Base-by-base conservation (phyloP, 345 rosid genomes). In the Raphanus sativus region DNA sequence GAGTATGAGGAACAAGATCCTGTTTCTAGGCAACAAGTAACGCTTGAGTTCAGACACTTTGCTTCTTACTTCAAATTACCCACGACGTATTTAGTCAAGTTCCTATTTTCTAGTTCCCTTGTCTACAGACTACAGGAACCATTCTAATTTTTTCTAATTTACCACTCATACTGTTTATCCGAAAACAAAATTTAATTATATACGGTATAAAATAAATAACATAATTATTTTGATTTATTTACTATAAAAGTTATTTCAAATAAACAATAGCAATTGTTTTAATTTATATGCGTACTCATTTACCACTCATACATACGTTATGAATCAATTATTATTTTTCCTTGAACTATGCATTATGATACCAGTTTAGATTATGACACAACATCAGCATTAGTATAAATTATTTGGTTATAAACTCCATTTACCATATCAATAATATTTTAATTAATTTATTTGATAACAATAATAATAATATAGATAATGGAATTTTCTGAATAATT, bases 51-150 rank as follows among this genome's bases (percentile, higher is more conserved):
- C 64, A 77, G 76, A 17, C 70, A 71, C 42, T 72, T 78, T 72
- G 77, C 77, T 78, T 72, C 81, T 78, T 66, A 66, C 77, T 78
- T 78, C 69, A 72, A 7, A 34, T 6, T 32, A 65, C 32, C 32
- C 54, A 72, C 34, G 26, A 26, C n/a, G 38, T 42, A 56, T 30
- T 42, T 9, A 9, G 72, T 29, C 65, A 70, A 70, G 29, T 77
- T 56, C 52, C 38, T 52, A 69, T 8, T 36, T 55, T 45, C 28
- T 16, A 56, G 58, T 52, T 52, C 16, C 55, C 55, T 48, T 48
- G 55, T 48, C 17, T 6, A 48, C 55, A 48, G 55, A 48, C 55
- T 48, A n/a, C 21, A 21, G 21, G 8, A 48, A 48, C 55, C 55
- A 48, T 10, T 34, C 40, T 6, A 34, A 34, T 7, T 34, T 34